Conservation (phyloP, 2,329 filamentous ascomycete genomes). For the Pyricularia sp. region DNA sequence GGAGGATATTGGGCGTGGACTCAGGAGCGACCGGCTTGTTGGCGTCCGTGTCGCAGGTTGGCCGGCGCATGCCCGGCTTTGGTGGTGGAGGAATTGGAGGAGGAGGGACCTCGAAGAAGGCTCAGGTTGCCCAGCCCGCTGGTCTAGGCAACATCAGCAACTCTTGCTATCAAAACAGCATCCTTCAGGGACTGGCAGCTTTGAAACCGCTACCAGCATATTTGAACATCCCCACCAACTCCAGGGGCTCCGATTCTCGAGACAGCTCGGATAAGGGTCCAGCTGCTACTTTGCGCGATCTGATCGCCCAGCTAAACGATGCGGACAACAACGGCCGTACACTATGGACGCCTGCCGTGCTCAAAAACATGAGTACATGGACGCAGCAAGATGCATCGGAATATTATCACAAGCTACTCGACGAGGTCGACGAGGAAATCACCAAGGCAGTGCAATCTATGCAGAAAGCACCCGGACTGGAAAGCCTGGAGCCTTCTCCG, state of each 20-base stretch:
- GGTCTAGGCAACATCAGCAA: slow-evolving; percentile 89
- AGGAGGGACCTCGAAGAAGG: slow-evolving; percentile 21
- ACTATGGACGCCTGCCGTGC: slow-evolving; percentile 66
- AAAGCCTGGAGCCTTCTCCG: neutral
- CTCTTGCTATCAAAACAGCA: slow-evolving; percentile 95
- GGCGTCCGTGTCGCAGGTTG: slow-evolving; percentile 42
- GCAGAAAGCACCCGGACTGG: neutral
- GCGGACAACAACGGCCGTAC: slow-evolving; percentile 57
- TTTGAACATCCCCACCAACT: slow-evolving; percentile 28
- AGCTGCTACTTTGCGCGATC: slow-evolving; percentile 38
- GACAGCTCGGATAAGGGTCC: neutral
- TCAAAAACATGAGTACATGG: slow-evolving; percentile 91
- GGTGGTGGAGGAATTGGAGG: slow-evolving; percentile 32
- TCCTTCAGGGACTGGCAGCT: slow-evolving; percentile 73
- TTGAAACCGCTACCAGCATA: slow-evolving; percentile 57
- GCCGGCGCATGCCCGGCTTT: slow-evolving; percentile 20
- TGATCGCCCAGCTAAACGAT: slow-evolving; percentile 60
- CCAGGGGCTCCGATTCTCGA: slow-evolving; percentile 8
- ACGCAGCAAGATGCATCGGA: slow-evolving; percentile 97
- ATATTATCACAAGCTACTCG: slow-evolving; percentile 83
- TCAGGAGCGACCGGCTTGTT: slow-evolving; percentile 38
- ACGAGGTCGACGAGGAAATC: slow-evolving; percentile 71
- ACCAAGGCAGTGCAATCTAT: slow-evolving; percentile 27
- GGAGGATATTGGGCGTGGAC: slow-evolving; percentile 48
- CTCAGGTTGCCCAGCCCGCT: slow-evolving; percentile 32